Evolutionary conservation across 352 stramenopile species (phyloP), one percentile per base, ranked within the genome.

Genomic region (Blastocystis sp.): DNA sequence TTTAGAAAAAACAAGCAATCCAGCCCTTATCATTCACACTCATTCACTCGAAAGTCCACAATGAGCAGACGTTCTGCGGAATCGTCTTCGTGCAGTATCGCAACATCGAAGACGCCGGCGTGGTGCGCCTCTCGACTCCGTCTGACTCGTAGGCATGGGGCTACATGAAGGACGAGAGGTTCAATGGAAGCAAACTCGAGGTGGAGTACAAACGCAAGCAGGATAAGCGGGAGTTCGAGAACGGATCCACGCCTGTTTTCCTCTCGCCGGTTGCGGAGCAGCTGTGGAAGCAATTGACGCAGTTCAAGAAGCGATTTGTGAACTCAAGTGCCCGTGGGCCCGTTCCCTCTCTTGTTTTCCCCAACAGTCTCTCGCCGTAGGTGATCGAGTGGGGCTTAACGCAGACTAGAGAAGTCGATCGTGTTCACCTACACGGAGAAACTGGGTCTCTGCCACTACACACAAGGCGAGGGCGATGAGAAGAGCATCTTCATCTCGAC

Each of bases 381-480:
- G 53, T 1, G n/a, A 7, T 4, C 11, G 2, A 7, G 20, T 18
- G 34, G 47, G n/a, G 20, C 53, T 7, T 45, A 8, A 68, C 18
- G 73, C 41, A 84, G 73, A 43, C 18, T 69, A 18, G 73, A 84
- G 26, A 84, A 84, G 73, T 84, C 73, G 18, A 84, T 84, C 50
- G 73, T 84, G 73, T 84, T 66, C 73, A 84, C 73, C 18, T 84
- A 84, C 50, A 47, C 73, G 39, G 73, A 84, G 73, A 84, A 84
- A 55, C 55, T 84, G 73, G 53, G 73, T 69, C 39, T 84, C 20
- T 84, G 73, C 50, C 73, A 84, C 50, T 84, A 69, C 73, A 84
- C 73, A 43, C 43, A 66, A 26, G 73, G 55, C 4, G 43, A 69
- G 47, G 73, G 73, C 4, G 73, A 84, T 13, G 62, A 26, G 47